A percentile compares a stretch with the other conserved stretches of the same genome.
phyloP scores from a whole-genome alignment of 2,329 filamentous ascomycete species.

The Cordyceps farinosa region DNA sequence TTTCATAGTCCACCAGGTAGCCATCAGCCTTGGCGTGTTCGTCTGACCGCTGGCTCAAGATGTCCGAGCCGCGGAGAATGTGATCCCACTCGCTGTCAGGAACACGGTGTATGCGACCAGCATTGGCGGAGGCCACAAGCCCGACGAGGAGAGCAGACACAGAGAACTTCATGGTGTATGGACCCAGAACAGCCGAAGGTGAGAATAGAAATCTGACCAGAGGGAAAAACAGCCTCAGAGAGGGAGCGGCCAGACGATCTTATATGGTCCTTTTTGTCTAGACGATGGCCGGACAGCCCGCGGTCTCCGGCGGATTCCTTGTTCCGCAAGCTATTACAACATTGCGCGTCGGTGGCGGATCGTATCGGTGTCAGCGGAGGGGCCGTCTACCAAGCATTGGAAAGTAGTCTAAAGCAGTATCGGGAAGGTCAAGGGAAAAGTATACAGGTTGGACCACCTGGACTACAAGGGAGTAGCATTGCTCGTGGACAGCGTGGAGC shows the following conservation, averaged over 20 bases:
- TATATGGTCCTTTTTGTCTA: background rate
- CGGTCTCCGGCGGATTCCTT: background rate
- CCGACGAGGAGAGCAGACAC: slow-evolving; percentile 10
- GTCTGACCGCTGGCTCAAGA: slow-evolving; percentile 53
- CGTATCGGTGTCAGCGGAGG: background rate
- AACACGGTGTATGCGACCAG: slow-evolving; percentile 80
- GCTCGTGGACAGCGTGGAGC: background rate
- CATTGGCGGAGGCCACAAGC: slow-evolving; percentile 44
- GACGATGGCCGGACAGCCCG: background rate
- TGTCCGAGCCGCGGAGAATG: slow-evolving; percentile 77
- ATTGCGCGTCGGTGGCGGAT: background rate
- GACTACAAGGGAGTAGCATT: background rate
- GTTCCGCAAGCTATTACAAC: background rate
- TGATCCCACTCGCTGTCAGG: slow-evolving; percentile 87
- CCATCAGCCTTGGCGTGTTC: slow-evolving; percentile 81
- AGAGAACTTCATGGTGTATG: slow-evolving; percentile 11
- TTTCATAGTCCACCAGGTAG: slow-evolving; percentile 78
- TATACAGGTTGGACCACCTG: background rate
- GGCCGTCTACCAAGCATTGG: background rate
- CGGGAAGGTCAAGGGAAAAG: background rate
- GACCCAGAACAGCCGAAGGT: background rate
- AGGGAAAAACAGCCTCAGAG: background rate
- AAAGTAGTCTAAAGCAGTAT: background rate
- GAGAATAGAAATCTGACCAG: background rate
- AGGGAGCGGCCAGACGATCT: background rate